phyloP scores from a whole-genome alignment of 768 basidiomycete genomes.

The Brasilioporus rufonigricans region DNA sequence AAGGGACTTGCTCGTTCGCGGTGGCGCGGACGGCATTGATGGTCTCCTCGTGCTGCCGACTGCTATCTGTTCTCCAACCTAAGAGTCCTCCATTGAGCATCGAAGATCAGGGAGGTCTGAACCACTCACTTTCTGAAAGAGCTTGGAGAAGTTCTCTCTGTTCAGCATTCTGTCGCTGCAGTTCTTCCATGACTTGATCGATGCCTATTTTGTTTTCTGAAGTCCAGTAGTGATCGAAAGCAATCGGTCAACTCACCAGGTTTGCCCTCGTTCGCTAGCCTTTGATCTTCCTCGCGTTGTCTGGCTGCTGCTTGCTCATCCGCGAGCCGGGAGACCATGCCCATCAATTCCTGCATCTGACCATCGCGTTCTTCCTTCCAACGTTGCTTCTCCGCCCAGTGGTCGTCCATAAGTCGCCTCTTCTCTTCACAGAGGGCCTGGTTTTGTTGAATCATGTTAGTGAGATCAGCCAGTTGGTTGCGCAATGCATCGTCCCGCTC shows the following conservation, averaged over 20 bases:
- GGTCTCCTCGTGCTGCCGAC: constrained; percentile 63
- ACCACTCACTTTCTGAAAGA: constrained; percentile 55
- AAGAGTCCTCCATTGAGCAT: constrained; percentile 13
- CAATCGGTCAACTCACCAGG: constrained; percentile 46
- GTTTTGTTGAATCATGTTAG: constrained; percentile 70
- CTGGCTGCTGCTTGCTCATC: constrained; percentile 55
- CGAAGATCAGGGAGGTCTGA: neutral
- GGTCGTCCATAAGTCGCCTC: constrained; percentile 55
- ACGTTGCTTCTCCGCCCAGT: constrained; percentile 60
- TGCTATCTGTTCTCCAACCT: constrained; percentile 71
- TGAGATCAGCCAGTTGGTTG: constrained; percentile 65
- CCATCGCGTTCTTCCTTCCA: constrained; percentile 59
- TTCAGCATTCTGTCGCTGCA: constrained; percentile 57
- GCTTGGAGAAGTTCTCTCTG: constrained; percentile 53
- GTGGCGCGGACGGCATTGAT: constrained; percentile 66
- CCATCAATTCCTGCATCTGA: constrained; percentile 53
- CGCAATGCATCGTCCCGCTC: constrained; percentile 63
- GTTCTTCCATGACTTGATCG: constrained; percentile 57
- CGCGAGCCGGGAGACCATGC: constrained; percentile 59
- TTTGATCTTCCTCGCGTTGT: constrained; percentile 49
- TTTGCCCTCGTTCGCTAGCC: constrained; percentile 49
- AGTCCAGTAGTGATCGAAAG: neutral
- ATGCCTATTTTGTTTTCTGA: constrained; percentile 41
- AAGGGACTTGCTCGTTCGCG: constrained; percentile 73
- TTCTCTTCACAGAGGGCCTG: constrained; percentile 58